phyloP scores from a whole-genome alignment of 495 filamentous ascomycete genomes.

The Pyronema omphalodes region DNA sequence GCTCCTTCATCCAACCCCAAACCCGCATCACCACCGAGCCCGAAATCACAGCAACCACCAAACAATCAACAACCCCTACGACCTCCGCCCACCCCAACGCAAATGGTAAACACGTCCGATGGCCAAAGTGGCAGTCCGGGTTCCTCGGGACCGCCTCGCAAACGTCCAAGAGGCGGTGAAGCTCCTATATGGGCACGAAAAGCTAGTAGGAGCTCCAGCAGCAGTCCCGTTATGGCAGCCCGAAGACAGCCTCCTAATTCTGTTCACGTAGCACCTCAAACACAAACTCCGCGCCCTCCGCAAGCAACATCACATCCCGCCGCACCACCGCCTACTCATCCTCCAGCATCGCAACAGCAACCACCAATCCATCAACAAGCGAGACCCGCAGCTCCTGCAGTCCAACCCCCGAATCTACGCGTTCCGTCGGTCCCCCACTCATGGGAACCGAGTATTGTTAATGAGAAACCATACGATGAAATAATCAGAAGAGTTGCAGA shows the following conservation, averaged over 20 bases:
- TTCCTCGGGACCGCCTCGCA: slow-evolving; percentile 18
- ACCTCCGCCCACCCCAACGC: slow-evolving; percentile 20
- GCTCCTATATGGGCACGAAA: slow-evolving; percentile 27
- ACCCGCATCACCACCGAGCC: background rate
- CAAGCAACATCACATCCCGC: background rate
- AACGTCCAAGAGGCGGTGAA: slow-evolving; percentile 23
- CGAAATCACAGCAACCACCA: slow-evolving; percentile 2
- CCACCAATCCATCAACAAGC: slow-evolving; percentile 10
- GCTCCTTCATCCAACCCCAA: background rate
- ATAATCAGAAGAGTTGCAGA: slow-evolving; percentile 50
- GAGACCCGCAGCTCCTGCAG: slow-evolving; percentile 6
- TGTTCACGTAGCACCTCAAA: slow-evolving; percentile 4
- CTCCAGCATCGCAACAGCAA: slow-evolving; percentile 9
- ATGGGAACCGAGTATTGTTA: slow-evolving; percentile 60
- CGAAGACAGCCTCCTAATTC: slow-evolving; percentile 17
- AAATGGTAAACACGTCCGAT: slow-evolving; percentile 8
- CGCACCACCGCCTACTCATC: slow-evolving; percentile 9
- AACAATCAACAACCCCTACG: slow-evolving; percentile 9
- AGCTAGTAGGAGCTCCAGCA: slow-evolving; percentile 24
- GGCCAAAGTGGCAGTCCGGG: slow-evolving; percentile 15
- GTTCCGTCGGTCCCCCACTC: slow-evolving; percentile 10
- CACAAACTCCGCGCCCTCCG: slow-evolving; percentile 3
- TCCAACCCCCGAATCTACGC: background rate
- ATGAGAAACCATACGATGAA: slow-evolving; percentile 45
- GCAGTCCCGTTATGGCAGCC: slow-evolving; percentile 24